phyloP scores from a whole-genome alignment of 768 basidiomycete genomes.

The Termitomyces titanicus region DNA sequence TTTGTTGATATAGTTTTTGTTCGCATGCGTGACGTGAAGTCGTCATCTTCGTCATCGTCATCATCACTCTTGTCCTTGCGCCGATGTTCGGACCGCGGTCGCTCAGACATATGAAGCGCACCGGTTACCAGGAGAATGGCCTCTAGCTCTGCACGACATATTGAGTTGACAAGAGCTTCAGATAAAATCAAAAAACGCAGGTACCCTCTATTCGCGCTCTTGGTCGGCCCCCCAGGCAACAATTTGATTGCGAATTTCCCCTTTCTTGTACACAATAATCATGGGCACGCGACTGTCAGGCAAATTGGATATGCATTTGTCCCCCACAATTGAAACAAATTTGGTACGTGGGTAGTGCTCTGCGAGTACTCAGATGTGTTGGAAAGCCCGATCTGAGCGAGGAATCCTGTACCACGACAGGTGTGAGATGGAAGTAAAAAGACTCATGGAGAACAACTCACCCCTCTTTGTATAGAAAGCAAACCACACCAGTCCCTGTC shows the following conservation, averaged over 20 bases:
- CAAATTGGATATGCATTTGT: conserved; percentile 95
- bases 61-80: conserved; percentile 36
- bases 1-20: conserved; percentile 60
- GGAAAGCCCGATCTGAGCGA: conserved; percentile 71
- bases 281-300: conserved; percentile 91
- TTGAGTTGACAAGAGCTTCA: conserved; percentile 7
- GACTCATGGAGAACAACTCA: conserved; percentile 38
- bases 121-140: conserved; percentile 63
- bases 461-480: conserved; percentile 95
- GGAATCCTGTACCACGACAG: conserved; percentile 53
- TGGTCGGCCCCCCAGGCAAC: conserved; percentile 80
- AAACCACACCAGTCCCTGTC: conserved; percentile 88
- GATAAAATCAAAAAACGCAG: neutral
- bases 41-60: conserved; percentile 45
- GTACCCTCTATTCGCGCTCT: conserved; percentile 78
- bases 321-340: conserved; percentile 92
- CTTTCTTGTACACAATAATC: conserved; percentile 87
- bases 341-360: conserved; percentile 87
- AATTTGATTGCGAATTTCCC: conserved; percentile 83
- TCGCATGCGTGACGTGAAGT: conserved; percentile 50
- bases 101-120: conserved; percentile 58
- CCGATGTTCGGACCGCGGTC: conserved; percentile 26
- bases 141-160: conserved; percentile 55
- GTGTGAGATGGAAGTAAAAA: neutral
- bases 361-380: conserved; percentile 70